These are phyloP conservation scores for Lactarius evosmus DNA, from an alignment of 768 basidiomycete species.

Conservation along the genomic window DNA sequence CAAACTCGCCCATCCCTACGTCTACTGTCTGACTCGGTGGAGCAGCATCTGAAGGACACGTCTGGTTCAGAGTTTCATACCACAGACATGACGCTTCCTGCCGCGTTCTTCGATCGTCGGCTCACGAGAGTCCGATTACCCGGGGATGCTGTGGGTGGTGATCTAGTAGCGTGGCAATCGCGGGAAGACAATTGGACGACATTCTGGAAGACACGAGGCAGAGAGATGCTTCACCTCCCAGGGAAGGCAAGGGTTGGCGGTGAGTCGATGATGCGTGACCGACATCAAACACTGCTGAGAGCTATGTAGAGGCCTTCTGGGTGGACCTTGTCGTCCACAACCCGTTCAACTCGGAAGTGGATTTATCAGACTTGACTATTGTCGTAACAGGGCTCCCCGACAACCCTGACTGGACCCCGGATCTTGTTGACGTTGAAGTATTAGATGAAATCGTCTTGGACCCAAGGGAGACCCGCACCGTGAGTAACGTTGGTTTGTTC, in stretches of 20 bases:
- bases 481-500: constrained; percentile 36
- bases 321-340: constrained; percentile 68
- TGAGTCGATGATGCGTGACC: constrained; percentile 33
- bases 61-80: constrained; percentile 44
- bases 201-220: constrained; percentile 57
- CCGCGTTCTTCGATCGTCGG: constrained; percentile 59
- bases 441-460: constrained; percentile 60
- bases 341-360: constrained; percentile 72
- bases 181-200: constrained; percentile 63
- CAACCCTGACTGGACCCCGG: constrained; percentile 35
- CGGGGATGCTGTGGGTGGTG: constrained; percentile 46
- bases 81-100: constrained; percentile 55
- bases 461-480: constrained; percentile 62
- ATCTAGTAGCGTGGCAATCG: constrained; percentile 52
- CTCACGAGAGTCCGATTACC: constrained; percentile 58
- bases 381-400: constrained; percentile 43
- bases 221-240: constrained; percentile 50
- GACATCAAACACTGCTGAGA: constrained; percentile 15
- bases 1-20: not conserved
- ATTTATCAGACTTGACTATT: constrained; percentile 58
- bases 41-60: constrained; percentile 69
- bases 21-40: constrained; percentile 9
- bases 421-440: constrained; percentile 54
- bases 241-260: constrained; percentile 65
- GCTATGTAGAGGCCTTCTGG: constrained; percentile 65